phyloP scores from a whole-genome alignment of 805 yeast genomes.

The Ascoidea tarda region DNA sequence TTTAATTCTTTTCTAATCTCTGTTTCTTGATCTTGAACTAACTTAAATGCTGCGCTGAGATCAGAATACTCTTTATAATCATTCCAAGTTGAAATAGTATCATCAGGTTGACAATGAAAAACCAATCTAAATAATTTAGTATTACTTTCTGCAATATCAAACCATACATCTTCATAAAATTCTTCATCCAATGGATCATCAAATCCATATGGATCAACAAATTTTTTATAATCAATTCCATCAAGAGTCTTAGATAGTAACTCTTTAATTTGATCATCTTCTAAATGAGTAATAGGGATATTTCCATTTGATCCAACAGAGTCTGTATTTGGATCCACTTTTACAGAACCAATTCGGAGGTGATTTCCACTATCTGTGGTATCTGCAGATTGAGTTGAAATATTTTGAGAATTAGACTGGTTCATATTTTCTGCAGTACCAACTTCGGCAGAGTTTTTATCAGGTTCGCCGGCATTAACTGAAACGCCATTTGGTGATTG shows the following conservation, averaged over 20 bases:
- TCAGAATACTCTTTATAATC: slow-evolving; percentile 67
- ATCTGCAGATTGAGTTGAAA: neutral
- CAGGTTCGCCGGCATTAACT: neutral
- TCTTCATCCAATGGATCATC: slow-evolving; percentile 76
- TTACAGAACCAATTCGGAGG: neutral
- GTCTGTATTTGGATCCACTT: neutral
- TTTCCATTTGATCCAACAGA: slow-evolving; percentile 3
- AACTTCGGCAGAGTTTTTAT: neutral
- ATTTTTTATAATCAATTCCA: slow-evolving; percentile 19
- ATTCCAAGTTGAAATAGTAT: slow-evolving; percentile 77
- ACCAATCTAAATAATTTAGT: slow-evolving; percentile 71
- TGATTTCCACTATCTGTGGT: neutral
- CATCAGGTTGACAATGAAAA: slow-evolving; percentile 93
- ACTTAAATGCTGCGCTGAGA: slow-evolving; percentile 40
- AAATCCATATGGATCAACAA: slow-evolving; percentile 79
- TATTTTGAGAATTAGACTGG: neutral
- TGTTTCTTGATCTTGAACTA: slow-evolving; percentile 18
- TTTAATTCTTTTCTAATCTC: neutral
- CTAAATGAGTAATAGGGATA: slow-evolving; percentile 21
- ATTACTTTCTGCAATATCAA: slow-evolving; percentile 67
- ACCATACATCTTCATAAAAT: slow-evolving; percentile 81
- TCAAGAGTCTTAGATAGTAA: slow-evolving; percentile 3
- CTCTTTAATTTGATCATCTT: slow-evolving; percentile 11
- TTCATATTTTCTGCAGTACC: too few relatives aligned
- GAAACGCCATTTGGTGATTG: neutral